Conservation (phyloP, 495 filamentous ascomycete species). For the Cetradonia linearis region DNA sequence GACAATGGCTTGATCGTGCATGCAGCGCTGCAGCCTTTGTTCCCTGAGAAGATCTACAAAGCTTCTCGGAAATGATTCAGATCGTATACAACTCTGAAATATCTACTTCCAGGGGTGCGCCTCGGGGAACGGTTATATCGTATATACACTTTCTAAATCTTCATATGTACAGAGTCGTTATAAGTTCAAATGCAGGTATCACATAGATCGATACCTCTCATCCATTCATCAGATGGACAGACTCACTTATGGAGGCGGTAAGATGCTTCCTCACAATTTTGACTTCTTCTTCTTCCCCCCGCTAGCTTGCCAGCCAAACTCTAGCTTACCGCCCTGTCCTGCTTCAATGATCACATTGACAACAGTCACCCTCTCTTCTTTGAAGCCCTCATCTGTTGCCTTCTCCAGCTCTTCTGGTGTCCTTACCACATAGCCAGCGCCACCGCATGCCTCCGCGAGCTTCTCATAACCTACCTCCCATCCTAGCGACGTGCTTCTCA, state of each 20-base stretch:
- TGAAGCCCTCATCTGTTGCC: conserved; percentile 45
- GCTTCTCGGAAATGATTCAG: background rate
- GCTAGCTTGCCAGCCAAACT: conserved; percentile 27
- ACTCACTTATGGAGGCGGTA: background rate
- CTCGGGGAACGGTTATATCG: background rate
- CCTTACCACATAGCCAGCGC: conserved; percentile 43
- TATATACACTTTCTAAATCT: background rate
- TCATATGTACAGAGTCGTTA: background rate
- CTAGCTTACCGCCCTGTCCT: conserved; percentile 42
- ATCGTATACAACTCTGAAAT: background rate
- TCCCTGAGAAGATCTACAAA: background rate
- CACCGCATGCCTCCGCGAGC: conserved; percentile 48
- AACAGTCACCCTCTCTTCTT: conserved; percentile 36
- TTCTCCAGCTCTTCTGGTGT: conserved; percentile 43
- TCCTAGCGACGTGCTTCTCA: conserved; percentile 46
- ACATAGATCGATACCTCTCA: background rate
- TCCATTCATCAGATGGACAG: background rate
- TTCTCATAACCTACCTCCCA: conserved; percentile 51
- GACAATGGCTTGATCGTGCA: background rate
- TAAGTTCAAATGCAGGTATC: background rate
- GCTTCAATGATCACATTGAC: conserved; percentile 54
- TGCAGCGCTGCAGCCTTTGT: background rate
- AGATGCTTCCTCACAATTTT: conserved; percentile 11
- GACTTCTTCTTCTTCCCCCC: conserved; percentile 12
- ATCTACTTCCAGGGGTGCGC: background rate